These are phyloP conservation scores for Pyricularia sp. DNA, from an alignment of 2,329 filamentous ascomycete genomes.

Conservation along the genomic window DNA sequence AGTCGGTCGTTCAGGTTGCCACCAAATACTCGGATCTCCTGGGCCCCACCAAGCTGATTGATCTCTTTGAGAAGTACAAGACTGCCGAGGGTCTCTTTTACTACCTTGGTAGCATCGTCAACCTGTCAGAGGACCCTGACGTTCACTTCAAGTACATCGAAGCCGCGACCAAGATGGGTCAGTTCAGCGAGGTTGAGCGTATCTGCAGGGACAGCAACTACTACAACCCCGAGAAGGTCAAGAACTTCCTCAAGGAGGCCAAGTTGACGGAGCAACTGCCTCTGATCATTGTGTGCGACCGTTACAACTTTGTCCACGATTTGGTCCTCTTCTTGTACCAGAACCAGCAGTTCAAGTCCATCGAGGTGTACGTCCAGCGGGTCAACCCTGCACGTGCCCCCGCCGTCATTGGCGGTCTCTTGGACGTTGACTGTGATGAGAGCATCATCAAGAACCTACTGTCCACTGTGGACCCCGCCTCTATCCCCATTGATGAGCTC, in stretches of 20 bases:
- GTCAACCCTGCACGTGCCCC: constrained; percentile 90
- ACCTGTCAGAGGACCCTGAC: constrained; percentile 88
- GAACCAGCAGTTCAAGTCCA: constrained; percentile 98
- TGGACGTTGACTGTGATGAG: constrained; percentile 97
- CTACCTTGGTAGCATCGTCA: constrained; percentile 96
- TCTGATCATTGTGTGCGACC: constrained; percentile 95
- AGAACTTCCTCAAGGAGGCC: constrained; percentile 98
- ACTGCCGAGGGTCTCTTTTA: constrained; percentile 96
- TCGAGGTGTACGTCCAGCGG: constrained; percentile 94
- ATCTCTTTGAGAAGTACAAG: constrained; percentile 95
- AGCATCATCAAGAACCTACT: constrained; percentile 89
- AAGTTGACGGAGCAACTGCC: constrained; percentile 86
- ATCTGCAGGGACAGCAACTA: constrained; percentile 90
- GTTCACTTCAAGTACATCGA: constrained; percentile 99
- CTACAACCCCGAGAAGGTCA: constrained; percentile 91
- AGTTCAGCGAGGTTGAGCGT: constrained; percentile 92
- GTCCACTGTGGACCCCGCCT: constrained; percentile 70
- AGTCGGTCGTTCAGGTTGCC: constrained; percentile 87
- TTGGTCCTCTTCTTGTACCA: constrained; percentile 95
- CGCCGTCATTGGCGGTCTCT: constrained; percentile 81
- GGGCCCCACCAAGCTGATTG: constrained; percentile 77
- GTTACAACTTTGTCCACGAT: constrained; percentile 98
- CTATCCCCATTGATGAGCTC: constrained; percentile 88
- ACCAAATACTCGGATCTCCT: constrained; percentile 97
- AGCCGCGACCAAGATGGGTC: constrained; percentile 85